phyloP scores from a whole-genome alignment of 208 protist species.

The Leishmania major region DNA sequence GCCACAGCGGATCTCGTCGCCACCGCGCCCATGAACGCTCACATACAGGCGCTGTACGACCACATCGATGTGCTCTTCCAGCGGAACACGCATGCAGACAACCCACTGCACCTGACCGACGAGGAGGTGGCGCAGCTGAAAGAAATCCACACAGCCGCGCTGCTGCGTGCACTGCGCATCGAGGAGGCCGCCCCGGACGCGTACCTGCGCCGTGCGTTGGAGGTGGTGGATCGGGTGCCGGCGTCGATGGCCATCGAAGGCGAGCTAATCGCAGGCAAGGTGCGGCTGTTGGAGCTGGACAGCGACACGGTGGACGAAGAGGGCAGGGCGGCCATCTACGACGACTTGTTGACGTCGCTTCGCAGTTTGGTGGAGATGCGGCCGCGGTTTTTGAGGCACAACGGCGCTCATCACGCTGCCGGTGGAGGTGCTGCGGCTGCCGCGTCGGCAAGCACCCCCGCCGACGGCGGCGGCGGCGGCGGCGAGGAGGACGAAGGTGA shows the following conservation, averaged over 20 bases:
- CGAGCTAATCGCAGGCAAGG: conserved; percentile 76
- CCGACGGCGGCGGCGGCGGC: not conserved
- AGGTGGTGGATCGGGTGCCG: conserved; percentile 69
- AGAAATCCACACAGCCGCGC: conserved; percentile 35
- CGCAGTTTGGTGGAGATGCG: conserved; percentile 79
- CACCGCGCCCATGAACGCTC: conserved; percentile 15
- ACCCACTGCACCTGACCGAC: conserved; percentile 47
- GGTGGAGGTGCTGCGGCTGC: not conserved
- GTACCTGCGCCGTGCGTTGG: conserved; percentile 68
- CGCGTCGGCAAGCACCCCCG: not conserved
- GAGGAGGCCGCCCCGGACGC: conserved; percentile 52
- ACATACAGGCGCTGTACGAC: conserved; percentile 43
- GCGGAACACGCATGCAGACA: conserved; percentile 67
- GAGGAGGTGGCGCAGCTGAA: conserved; percentile 34
- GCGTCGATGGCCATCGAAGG: conserved; percentile 68
- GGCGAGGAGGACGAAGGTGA: conserved; percentile 14
- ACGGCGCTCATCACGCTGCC: not conserved
- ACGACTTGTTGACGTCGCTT: conserved; percentile 75
- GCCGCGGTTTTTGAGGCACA: conserved; percentile 31
- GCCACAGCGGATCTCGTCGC: conserved; percentile 10
- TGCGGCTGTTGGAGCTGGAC: conserved; percentile 68
- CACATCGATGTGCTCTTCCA: conserved; percentile 72
- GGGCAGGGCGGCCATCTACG: conserved; percentile 60
- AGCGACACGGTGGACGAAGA: conserved; percentile 58
- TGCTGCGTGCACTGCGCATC: conserved; percentile 70